These are phyloP conservation scores for Penicillium dipodomyicola DNA, from an alignment of 495 filamentous ascomycete genomes.

Conservation along the genomic window DNA sequence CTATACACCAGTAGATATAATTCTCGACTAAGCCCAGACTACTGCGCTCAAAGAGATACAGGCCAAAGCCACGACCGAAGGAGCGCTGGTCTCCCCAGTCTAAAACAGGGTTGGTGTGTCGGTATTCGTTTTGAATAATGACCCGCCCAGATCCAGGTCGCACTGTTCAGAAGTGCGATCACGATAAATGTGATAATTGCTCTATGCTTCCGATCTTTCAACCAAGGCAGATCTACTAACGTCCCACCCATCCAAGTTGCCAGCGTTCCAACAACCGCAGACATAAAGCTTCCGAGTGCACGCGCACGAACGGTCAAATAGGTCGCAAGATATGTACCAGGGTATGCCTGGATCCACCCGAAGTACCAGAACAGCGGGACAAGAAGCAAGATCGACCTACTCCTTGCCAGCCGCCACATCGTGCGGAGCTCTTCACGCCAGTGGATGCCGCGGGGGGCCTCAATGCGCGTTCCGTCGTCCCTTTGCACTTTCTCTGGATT, in stretches of 20 bases:
- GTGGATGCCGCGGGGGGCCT: constrained; percentile 39
- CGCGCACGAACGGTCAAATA: constrained; percentile 56
- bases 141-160: constrained; percentile 31
- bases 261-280: constrained; percentile 47
- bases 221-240: constrained; percentile 24
- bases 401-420: constrained; percentile 40
- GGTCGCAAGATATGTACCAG: constrained; percentile 54
- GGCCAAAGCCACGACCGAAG: constrained; percentile 42
- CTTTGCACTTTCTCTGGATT: constrained; percentile 54
- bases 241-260: constrained; percentile 32
- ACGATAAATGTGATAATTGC: constrained; percentile 21
- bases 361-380: constrained; percentile 52
- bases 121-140: constrained; percentile 28
- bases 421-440: constrained; percentile 31
- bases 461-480: constrained; percentile 40
- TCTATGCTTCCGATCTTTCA: constrained; percentile 19
- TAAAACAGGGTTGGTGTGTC: constrained; percentile 22
- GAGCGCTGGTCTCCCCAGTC: constrained; percentile 29
- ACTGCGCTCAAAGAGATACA: constrained; percentile 41
- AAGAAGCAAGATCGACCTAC: constrained; percentile 49
- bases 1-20: constrained; percentile 48
- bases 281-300: constrained; percentile 47
- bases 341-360: constrained; percentile 54
- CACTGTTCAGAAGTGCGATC: constrained; percentile 22
- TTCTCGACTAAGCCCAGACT: constrained; percentile 43